phyloP scores from a whole-genome alignment of 208 protist species.

The Trypanosoma platydactyli region DNA sequence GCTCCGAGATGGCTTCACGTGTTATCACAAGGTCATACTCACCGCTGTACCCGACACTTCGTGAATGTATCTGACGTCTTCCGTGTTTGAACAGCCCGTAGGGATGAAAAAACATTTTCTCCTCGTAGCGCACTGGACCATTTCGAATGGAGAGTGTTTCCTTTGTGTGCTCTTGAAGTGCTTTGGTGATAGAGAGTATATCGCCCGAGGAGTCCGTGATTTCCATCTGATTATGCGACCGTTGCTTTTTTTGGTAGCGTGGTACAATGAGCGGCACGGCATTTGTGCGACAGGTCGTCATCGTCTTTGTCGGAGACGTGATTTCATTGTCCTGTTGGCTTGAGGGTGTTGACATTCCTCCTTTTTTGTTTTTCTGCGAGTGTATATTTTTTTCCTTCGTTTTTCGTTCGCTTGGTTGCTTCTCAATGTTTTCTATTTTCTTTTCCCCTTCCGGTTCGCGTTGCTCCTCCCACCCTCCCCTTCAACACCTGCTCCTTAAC shows the following conservation, averaged over 20 bases:
- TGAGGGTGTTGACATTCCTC: conserved; percentile 3
- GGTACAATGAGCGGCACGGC: conserved; percentile 78
- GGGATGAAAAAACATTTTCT: conserved; percentile 82
- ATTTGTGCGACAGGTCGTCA: conserved; percentile 3
- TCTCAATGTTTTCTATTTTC: neutral
- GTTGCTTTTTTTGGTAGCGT: conserved; percentile 76
- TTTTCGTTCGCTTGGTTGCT: neutral
- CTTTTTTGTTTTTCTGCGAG: neutral
- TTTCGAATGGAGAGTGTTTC: conserved; percentile 69
- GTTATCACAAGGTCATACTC: conserved; percentile 81
- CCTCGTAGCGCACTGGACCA: conserved; percentile 58
- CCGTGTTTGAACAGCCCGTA: conserved; percentile 86
- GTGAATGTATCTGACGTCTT: conserved; percentile 64
- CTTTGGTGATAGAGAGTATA: conserved; percentile 39
- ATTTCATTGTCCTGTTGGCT: neutral
- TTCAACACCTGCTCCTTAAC: too few relatives aligned
- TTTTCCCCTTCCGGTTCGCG: too few relatives aligned
- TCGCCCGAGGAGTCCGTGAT: conserved; percentile 62
- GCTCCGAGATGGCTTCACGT: conserved; percentile 75
- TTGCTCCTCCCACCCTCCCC: too few relatives aligned
- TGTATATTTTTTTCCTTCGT: neutral
- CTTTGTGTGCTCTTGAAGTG: conserved; percentile 55
- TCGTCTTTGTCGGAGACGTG: neutral
- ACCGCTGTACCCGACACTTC: conserved; percentile 87
- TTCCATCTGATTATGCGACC: conserved; percentile 49